Evolutionary conservation across 495 filamentous ascomycete genomes (phyloP), one percentile per base, ranked within the genome.

Genomic region (Wilcoxina mikolae): DNA sequence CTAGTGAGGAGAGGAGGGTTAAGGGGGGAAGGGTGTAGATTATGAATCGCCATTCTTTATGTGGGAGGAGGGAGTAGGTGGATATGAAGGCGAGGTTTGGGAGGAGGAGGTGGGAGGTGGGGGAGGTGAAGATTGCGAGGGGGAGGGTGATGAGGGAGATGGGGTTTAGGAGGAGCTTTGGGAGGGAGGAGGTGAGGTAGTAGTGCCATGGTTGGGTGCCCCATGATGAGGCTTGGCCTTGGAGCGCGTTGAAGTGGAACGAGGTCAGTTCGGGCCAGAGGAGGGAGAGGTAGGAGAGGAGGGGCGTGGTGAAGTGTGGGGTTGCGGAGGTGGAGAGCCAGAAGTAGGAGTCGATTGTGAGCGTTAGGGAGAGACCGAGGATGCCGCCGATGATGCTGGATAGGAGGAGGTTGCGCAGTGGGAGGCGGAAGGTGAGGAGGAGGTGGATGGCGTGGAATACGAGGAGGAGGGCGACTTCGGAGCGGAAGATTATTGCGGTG

Each of bases 21-120:
- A 95, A 69, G 0, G 79, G 71, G 0, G 93, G 93, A 41, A 94
- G 74, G 59, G 78, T 72, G 70, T 96, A 96, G 55, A 96, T 74
- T 58, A 99, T 83, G 72, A 99, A 99, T 18, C 91, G 83, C 71
- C 85, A 84, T 70, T 99, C 91, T 67, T 99, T 99, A 69, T 99
- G 91, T 3, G 93, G 82, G 4, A 76, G 45, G 47, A 75, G 56
- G 45, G 84, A 90, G 71, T 95, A 98, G 33, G 91, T 66, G 0
- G 76, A 74, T 4, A 91, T 72, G 60, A 93, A 99, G 18, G 74
- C 62, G 2, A 91, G 35, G 3, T 75, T 74, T 0, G 93, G 87
- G 23, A 82, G 54, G 17, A 94, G 65, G 15, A 74, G 73, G 76
- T 2, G 76, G 72, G 20, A 76, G 66, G 33, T 9, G 29, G 24